phyloP scores from a whole-genome alignment of 495 filamentous ascomycete species.

The Pyrenula massariospora region DNA sequence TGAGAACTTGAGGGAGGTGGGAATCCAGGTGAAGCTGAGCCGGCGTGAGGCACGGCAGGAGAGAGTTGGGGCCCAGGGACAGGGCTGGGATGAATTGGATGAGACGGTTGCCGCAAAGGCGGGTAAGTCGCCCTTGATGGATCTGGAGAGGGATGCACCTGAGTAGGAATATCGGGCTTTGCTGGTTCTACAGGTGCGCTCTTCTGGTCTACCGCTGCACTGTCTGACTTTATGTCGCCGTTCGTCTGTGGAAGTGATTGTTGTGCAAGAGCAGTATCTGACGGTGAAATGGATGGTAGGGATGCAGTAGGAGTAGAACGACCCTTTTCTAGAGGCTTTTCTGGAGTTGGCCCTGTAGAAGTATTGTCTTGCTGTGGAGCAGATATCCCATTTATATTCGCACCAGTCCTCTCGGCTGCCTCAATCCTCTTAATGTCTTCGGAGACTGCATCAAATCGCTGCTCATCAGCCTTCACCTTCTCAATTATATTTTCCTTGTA shows the following conservation, averaged over 20 bases:
- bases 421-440: constrained; percentile 60
- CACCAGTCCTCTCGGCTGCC: constrained; percentile 38
- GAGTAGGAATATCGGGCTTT: background rate
- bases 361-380: constrained; percentile 5
- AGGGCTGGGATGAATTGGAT: constrained; percentile 4
- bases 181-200: background rate
- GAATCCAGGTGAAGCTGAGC: background rate
- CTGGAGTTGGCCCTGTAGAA: constrained; percentile 9
- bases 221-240: constrained; percentile 5
- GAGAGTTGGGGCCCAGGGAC: background rate
- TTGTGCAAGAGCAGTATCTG: constrained; percentile 10
- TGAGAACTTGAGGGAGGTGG: background rate
- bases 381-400: constrained; percentile 12
- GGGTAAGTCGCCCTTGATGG: constrained; percentile 6
- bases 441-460: constrained; percentile 46
- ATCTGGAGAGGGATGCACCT: background rate
- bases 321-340: background rate
- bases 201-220: background rate
- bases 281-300: background rate
- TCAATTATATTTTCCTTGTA: constrained; percentile 57
- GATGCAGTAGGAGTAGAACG: constrained; percentile 2
- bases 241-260: constrained; percentile 21
- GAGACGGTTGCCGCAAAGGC: constrained; percentile 3
- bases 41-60: background rate
- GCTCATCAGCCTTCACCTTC: constrained; percentile 67